phyloP scores from a whole-genome alignment of 306 rosid species.

The Cucumis cinereus region DNA sequence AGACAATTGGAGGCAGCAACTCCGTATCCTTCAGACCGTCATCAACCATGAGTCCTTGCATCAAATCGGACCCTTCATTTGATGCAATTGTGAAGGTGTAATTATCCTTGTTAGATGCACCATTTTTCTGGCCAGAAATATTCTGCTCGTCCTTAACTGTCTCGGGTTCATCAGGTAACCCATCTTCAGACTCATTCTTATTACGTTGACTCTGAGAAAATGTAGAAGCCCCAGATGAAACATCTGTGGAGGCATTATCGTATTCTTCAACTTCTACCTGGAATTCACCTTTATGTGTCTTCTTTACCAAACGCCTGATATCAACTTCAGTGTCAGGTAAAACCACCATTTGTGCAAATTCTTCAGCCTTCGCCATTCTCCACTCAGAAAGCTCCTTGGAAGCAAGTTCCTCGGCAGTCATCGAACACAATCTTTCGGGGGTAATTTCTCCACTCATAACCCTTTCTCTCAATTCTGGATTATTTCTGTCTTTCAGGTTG shows the following conservation, averaged over 20 bases:
- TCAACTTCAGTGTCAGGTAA: constrained; percentile 80
- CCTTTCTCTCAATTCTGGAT: constrained; percentile 87
- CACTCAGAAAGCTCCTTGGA: constrained; percentile 96
- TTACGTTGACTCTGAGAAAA: constrained; percentile 21
- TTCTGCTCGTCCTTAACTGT: constrained; percentile 16
- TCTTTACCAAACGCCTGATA: constrained; percentile 75
- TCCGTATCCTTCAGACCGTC: constrained; percentile 65
- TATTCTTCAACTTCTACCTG: constrained; percentile 87
- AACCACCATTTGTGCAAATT: constrained; percentile 90
- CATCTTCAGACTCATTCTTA: constrained; percentile 25
- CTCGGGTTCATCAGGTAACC: constrained; percentile 22
- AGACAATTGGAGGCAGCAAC: constrained; percentile 72
- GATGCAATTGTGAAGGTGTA: constrained; percentile 49
- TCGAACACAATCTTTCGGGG: constrained; percentile 73
- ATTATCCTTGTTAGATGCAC: constrained; percentile 19
- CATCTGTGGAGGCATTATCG: constrained; percentile 38
- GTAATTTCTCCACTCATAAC: constrained; percentile 75
- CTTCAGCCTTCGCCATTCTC: constrained; percentile 99
- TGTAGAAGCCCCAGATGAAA: constrained; percentile 41
- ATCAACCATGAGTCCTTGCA: constrained; percentile 80
- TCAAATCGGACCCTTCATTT: constrained; percentile 44
- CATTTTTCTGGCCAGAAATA: constrained; percentile 24
- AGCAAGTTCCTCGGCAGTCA: constrained; percentile 99
- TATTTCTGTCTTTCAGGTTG: constrained; percentile 88
- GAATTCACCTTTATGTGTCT: constrained; percentile 93